Evolutionary conservation across 2,329 filamentous ascomycete species (phyloP).

Genomic region (Pyrenochaeta sp.): DNA sequence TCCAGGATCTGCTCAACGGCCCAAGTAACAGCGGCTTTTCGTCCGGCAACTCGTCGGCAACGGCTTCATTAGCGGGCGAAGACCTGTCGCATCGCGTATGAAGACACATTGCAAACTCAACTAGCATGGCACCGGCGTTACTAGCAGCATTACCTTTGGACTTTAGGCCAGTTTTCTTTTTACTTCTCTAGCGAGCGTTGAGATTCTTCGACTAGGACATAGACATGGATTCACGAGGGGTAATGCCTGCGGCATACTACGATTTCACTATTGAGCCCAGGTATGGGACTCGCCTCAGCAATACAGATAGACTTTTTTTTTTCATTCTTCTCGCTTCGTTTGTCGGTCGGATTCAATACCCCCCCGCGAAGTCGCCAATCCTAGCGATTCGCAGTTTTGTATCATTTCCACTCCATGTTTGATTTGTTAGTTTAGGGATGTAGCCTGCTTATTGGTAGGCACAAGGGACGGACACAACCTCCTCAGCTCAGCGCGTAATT

Average conservation of each 20-base stretch:
- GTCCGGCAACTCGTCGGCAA: slow-evolving; percentile 79
- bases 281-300: slow-evolving; percentile 14
- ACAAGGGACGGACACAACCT: slow-evolving; percentile 31
- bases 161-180: slow-evolving; percentile 37
- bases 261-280: slow-evolving; percentile 34
- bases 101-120: slow-evolving; percentile 20
- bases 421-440: slow-evolving; percentile 28
- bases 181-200: slow-evolving; percentile 47
- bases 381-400: slow-evolving; percentile 33
- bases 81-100: slow-evolving; percentile 50
- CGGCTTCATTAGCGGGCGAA: slow-evolving; percentile 76
- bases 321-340: too few species aligned
- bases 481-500: slow-evolving; percentile 47
- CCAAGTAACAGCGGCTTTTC: slow-evolving; percentile 66
- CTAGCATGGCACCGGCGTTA: slow-evolving; percentile 42
- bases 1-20: slow-evolving; percentile 81
- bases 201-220: slow-evolving; percentile 26
- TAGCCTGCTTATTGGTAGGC: slow-evolving; percentile 42
- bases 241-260: slow-evolving; percentile 37
- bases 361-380: slow-evolving; percentile 41
- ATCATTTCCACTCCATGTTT: slow-evolving; percentile 40
- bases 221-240: slow-evolving; percentile 37
- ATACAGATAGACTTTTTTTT: slow-evolving; percentile 37
- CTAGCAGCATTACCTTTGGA: slow-evolving; percentile 40
- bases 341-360: slow-evolving; percentile 47